Evolutionary conservation across 2,329 filamentous ascomycete species (phyloP), one percentile per base, ranked within the genome.

Genomic region (Nemania serpens): DNA sequence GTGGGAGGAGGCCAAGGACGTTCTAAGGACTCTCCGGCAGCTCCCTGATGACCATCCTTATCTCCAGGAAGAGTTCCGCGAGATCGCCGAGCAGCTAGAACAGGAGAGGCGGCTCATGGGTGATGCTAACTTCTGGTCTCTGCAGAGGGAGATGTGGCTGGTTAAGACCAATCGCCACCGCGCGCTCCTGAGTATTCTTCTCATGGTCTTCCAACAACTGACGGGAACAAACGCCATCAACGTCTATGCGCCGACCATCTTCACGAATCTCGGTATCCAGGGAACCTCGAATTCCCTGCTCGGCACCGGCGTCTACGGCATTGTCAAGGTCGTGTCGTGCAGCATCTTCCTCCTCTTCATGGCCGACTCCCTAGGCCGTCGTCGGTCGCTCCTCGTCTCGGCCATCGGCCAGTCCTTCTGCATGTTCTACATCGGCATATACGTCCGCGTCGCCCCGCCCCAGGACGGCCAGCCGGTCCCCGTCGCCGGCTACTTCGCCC

Each of bases 131-230:
- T 78, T 77, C 63, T 83, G 81, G 80, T 84, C 86, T 56, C 76
- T 88, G 15, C 81, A 86, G 68, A 84, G 80, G 68, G 88, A 90
- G 73, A 88, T 89, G 81, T 87, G 82, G 78, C 75, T 79, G 5
- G 81, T 87, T 55, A 75, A 80, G 1, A 81, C 81, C 1, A 88
- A 91, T 75, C 81, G 88, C 59, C 88, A 88, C 68, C 82, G 88
- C 52, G 85, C 83, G 2, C 73, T 89, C 48, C 82, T 90, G 58
- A 87, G 85, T 33, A 83, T 91, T 49, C 41, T 76, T 2, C 74
- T 84, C 53, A 79, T 88, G 88, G 77, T 90, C 41, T 90, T 86
- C 72, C 88, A 91, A 73, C 88, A 91, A 72, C 88, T 91, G 84
- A 91, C 88, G 0, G 88, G 87, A 72, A 75, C 73, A 12, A 77